Evolutionary conservation across 23 red algal genomes (phyloP), one percentile per base, ranked within the genome.

Genomic region (Gracilaria domingensis): DNA sequence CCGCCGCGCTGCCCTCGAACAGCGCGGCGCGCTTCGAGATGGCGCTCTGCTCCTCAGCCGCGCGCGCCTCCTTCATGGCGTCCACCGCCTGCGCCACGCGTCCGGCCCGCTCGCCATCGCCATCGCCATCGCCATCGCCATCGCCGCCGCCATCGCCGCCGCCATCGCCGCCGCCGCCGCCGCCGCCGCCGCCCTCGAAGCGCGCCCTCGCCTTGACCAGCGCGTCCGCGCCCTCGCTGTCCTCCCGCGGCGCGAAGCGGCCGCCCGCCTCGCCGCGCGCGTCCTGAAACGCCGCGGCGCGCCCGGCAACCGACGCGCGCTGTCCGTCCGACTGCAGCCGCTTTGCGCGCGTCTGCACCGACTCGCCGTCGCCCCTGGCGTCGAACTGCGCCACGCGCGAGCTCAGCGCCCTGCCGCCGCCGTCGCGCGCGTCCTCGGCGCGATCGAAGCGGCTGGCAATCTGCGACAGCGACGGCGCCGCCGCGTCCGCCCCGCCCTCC

Each of bases 401-500:
- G 65, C 65, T 70, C 28, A 70, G 65, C 24, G 65, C 65, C 5
- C 65, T 4, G 7, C 54, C 54, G 25, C 30, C 65, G 6, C 13
- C 4, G 65, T 70, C 65, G 28, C 2, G 5, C 16, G 35, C 65
- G 6, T 70, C 65, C 2, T 4, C 18, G 65, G 65, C 65, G 23
- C 65, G 28, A n/a, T 75, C 69, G 69, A 75, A 75, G 69, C 69
- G 69, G 36, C 69, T 75, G 4, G 69, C 35, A 7, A 75, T 35
- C 35, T 40, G 69, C 17, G 69, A 45, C 12, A 45, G 69, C 4
- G 69, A 20, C 37, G 1, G 1, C 16, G 14, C 69, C n/a, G 1
- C n/a, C 13, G 37, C 69, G 1, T 35, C 69, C 4, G 1, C 35
- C 0, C 18, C 17, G 4, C 20, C 35, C 7, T 40, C 35, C 12